Percentiles rank a stretch among this genome's conserved stretches.
phyloP scores from a whole-genome alignment of 2,329 filamentous ascomycete genomes.

The Cucurbitaria berberidis region DNA sequence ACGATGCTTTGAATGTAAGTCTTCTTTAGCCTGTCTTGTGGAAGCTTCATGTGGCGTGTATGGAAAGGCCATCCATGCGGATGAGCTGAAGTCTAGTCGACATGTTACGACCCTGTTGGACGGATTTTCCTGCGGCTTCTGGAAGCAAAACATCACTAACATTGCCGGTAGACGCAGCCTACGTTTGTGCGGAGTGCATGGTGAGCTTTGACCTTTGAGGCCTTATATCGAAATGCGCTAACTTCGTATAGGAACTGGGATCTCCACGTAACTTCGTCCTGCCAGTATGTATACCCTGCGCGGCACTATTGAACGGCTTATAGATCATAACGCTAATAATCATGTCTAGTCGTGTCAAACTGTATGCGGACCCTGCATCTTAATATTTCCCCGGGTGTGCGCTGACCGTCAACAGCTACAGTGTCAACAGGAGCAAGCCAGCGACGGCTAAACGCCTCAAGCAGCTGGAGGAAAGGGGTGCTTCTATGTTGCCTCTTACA shows the following conservation, averaged over 20 bases:
- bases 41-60: background rate
- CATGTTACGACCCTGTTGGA: background rate
- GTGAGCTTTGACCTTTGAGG: slow-evolving; percentile 30
- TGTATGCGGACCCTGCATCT: slow-evolving; percentile 5
- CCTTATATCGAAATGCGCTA: slow-evolving; percentile 8
- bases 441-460: slow-evolving; percentile 59
- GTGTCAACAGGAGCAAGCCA: slow-evolving; percentile 62
- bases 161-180: slow-evolving; percentile 47
- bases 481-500: slow-evolving; percentile 61
- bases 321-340: slow-evolving; percentile 11
- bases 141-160: slow-evolving; percentile 15
- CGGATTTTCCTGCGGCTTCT: slow-evolving; percentile 2
- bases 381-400: background rate
- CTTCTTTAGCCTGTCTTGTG: slow-evolving; percentile 13
- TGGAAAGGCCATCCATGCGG: background rate
- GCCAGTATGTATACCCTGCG: slow-evolving; percentile 51
- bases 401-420: slow-evolving; percentile 58
- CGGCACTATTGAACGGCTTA: background rate
- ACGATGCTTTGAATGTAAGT: slow-evolving; percentile 53
- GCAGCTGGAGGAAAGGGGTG: slow-evolving; percentile 57
- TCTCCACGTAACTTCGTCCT: slow-evolving; percentile 68
- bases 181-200: slow-evolving; percentile 53
- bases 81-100: background rate
- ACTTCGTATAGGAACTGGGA: slow-evolving; percentile 65
- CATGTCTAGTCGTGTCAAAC: slow-evolving; percentile 51